Evolutionary conservation across 2,329 filamentous ascomycete genomes (phyloP).

Genomic region (Ophiostoma ulmi): DNA sequence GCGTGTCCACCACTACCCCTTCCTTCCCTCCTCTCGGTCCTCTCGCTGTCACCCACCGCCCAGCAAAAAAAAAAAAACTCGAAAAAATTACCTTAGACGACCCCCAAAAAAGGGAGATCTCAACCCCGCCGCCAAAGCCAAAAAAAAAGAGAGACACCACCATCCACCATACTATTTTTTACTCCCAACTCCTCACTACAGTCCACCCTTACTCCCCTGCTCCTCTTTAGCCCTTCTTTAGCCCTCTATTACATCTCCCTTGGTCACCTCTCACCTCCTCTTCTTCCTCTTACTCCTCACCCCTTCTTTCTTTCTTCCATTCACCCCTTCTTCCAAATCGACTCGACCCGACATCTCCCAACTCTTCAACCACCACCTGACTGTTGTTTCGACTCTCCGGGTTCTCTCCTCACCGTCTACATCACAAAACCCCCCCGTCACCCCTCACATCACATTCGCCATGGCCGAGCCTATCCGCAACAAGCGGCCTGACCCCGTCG

Average conservation of each 20-base stretch:
- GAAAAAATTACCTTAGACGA: slow-evolving; percentile 22
- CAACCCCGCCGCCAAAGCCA: slow-evolving; percentile 27
- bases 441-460: slow-evolving; percentile 21
- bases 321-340: slow-evolving; percentile 9
- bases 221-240: not conserved
- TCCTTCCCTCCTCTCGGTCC: slow-evolving; percentile 2
- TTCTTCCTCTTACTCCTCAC: slow-evolving; percentile 23
- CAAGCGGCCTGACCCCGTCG: slow-evolving; percentile 54
- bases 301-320: slow-evolving; percentile 19
- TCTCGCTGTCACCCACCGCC: slow-evolving; percentile 26
- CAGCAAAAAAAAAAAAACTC: slow-evolving; percentile 29
- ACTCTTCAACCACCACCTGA: slow-evolving; percentile 6
- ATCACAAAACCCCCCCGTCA: slow-evolving; percentile 13
- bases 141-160: slow-evolving; percentile 14
- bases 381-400: slow-evolving; percentile 7
- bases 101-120: slow-evolving; percentile 23
- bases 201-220: slow-evolving; percentile 22
- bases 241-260: slow-evolving; percentile 25
- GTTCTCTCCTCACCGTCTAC: not conserved
- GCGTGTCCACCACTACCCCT: slow-evolving; percentile 15
- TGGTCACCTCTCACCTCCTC: slow-evolving; percentile 21
- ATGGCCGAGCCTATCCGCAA: slow-evolving; percentile 63
- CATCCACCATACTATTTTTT: slow-evolving; percentile 23
- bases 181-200: slow-evolving; percentile 21
- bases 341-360: slow-evolving; percentile 6